These are phyloP conservation scores for Aspergillus pseudoviridinutans DNA, from an alignment of 2,329 filamentous ascomycete species.

Conservation along the genomic window DNA sequence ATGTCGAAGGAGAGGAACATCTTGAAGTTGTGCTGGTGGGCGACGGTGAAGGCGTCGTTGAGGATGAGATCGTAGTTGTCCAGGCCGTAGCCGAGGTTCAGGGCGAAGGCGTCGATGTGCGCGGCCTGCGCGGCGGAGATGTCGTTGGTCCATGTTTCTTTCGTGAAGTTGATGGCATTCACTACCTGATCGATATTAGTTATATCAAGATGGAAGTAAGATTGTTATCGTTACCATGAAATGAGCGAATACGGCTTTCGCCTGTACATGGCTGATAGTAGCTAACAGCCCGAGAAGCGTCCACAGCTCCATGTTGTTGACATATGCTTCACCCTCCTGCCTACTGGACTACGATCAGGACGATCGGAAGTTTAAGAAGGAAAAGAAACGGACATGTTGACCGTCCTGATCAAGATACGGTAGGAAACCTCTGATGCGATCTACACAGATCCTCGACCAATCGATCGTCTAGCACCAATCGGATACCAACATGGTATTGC, in stretches of 20 bases:
- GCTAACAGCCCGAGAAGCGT: not conserved
- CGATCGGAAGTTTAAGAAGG: not conserved
- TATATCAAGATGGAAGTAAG: no score
- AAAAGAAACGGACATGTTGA: not conserved
- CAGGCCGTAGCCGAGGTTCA: conserved; percentile 34
- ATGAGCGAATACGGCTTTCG: conserved; percentile 30
- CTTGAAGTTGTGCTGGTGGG: conserved; percentile 24
- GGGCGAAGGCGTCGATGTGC: conserved; percentile 40
- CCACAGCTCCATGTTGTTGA: not conserved
- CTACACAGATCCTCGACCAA: not conserved
- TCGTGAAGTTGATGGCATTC: conserved; percentile 21
- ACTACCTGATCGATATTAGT: conserved; percentile 17
- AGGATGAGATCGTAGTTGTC: conserved; percentile 16
- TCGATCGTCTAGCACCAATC: not conserved
- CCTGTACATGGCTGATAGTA: conserved; percentile 6
- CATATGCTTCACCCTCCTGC: not conserved
- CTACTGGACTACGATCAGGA: not conserved
- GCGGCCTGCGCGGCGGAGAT: conserved; percentile 34
- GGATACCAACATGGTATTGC: not conserved
- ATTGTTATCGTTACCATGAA: conserved; percentile 24
- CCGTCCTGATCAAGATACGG: not conserved
- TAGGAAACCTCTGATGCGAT: not conserved
- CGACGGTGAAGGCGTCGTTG: conserved; percentile 23
- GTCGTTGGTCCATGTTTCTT: conserved; percentile 28
- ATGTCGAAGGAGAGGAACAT: conserved; percentile 37